Conservation (phyloP, 768 basidiomycete genomes). For the Xanthoconium purpureum region DNA sequence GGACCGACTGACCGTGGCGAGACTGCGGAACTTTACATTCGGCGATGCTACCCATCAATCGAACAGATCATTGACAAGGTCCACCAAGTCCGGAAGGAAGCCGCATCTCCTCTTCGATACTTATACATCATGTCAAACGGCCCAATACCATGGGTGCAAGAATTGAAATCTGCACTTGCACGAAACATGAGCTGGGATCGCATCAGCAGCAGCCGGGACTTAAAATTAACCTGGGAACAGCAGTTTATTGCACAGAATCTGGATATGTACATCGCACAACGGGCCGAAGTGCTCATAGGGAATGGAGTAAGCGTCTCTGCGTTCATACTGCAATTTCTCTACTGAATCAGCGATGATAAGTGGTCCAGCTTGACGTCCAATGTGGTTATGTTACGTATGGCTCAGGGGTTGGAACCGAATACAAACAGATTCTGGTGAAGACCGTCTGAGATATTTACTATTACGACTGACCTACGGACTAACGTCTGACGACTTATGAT, state of each 20-base stretch:
- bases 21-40: constrained; percentile 26
- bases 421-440: constrained; percentile 38
- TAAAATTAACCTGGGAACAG: constrained; percentile 43
- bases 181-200: constrained; percentile 36
- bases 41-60: constrained; percentile 44
- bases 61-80: constrained; percentile 42
- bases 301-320: constrained; percentile 44
- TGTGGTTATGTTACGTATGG: constrained; percentile 38
- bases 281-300: constrained; percentile 49
- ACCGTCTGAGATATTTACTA: background rate
- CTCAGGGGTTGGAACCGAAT: constrained; percentile 23
- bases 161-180: constrained; percentile 37
- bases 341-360: constrained; percentile 20
- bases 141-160: constrained; percentile 37
- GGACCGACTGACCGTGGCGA: constrained; percentile 29
- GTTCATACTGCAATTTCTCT: background rate
- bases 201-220: constrained; percentile 42
- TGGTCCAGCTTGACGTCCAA: constrained; percentile 45
- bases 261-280: constrained; percentile 50
- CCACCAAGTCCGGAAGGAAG: constrained; percentile 29
- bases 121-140: constrained; percentile 53
- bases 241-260: constrained; percentile 42
- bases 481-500: background rate
- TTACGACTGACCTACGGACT: background rate
- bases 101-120: constrained; percentile 28